phyloP scores from a whole-genome alignment of 2,329 filamentous ascomycete genomes.

The Verticillium longisporum region DNA sequence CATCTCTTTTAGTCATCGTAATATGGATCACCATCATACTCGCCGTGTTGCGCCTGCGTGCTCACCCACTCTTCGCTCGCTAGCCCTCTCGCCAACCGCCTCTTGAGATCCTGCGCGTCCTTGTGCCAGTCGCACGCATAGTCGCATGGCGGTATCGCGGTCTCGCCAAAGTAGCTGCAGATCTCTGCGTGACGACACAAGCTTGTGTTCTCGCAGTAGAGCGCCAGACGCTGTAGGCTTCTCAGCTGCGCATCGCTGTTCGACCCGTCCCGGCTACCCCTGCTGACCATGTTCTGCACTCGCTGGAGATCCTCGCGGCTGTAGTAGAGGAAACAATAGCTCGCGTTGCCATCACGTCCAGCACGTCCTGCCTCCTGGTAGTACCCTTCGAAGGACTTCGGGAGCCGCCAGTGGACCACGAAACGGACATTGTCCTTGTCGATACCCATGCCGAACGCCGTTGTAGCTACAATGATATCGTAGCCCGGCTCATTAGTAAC shows the following conservation, averaged over 20 bases:
- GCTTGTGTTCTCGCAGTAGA: conserved; percentile 73
- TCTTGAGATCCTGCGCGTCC: conserved; percentile 51
- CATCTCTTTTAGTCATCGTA: conserved; percentile 34
- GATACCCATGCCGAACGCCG: conserved; percentile 96
- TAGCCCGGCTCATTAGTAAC: conserved; percentile 68
- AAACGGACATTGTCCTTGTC: conserved; percentile 94
- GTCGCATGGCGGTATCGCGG: conserved; percentile 51
- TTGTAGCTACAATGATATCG: conserved; percentile 91
- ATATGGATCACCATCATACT: conserved; percentile 38
- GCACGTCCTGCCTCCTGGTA: conserved; percentile 94
- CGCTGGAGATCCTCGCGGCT: conserved; percentile 79
- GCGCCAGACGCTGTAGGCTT: conserved; percentile 62
- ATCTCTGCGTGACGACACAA: conserved; percentile 72
- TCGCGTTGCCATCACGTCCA: conserved; percentile 81
- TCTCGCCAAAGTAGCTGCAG: conserved; percentile 71
- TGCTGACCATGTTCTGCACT: conserved; percentile 50
- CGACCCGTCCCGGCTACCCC: conserved; percentile 33
- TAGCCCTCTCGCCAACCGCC: conserved; percentile 47
- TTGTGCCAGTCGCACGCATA: conserved; percentile 77
- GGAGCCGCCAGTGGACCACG: conserved; percentile 88
- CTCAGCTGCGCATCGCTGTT: conserved; percentile 46
- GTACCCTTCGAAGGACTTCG: conserved; percentile 91
- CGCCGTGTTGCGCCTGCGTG: conserved; percentile 53
- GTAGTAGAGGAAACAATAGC: conserved; percentile 86
- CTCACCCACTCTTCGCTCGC: conserved; percentile 57